Percentiles rank a stretch among this genome's conserved stretches.
These are phyloP conservation scores for Waitea zeae DNA, from an alignment of 1,284 basidiomycete species.

Conservation along the genomic window DNA sequence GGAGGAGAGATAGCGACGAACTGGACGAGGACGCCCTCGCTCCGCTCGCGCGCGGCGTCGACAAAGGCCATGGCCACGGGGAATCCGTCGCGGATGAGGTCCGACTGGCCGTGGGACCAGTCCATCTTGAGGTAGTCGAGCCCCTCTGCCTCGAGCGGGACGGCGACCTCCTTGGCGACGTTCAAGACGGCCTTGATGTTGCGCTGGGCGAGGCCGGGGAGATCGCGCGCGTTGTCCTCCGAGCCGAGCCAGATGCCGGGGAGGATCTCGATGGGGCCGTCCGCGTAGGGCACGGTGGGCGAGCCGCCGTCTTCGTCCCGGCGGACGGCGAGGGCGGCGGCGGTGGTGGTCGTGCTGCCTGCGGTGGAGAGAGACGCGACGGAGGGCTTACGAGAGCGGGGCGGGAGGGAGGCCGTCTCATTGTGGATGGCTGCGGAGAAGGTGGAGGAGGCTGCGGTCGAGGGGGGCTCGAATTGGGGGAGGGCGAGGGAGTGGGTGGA, in stretches of 20 bases:
- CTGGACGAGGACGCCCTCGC: constrained; percentile 79
- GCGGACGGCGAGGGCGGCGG: constrained; percentile 33
- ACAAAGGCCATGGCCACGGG: constrained; percentile 67
- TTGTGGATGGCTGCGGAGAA: constrained; percentile 13
- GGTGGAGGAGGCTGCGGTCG: constrained; percentile 12
- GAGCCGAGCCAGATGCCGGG: constrained; percentile 88
- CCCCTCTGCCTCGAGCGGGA: constrained; percentile 52
- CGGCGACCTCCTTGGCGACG: constrained; percentile 86
- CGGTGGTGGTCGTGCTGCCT: constrained; percentile 17
- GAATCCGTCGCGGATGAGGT: constrained; percentile 69
- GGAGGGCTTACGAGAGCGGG: constrained; percentile 39
- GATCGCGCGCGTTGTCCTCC: constrained; percentile 83
- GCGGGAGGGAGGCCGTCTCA: too few species aligned
- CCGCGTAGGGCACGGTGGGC: constrained; percentile 53
- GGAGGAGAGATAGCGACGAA: constrained; percentile 22
- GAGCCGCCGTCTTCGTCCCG: constrained; percentile 45
- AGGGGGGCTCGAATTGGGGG: constrained; percentile 9
- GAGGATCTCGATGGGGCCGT: constrained; percentile 80
- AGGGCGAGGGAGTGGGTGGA: constrained; percentile 28
- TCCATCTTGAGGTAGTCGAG: constrained; percentile 86
- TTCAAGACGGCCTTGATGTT: constrained; percentile 79
- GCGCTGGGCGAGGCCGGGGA: constrained; percentile 47
- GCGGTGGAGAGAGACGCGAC: constrained; percentile 44
- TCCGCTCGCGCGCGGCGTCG: constrained; percentile 56
- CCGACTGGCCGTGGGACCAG: constrained; percentile 89